phyloP scores from a whole-genome alignment of 352 stramenopile genomes.

The Phytophthora pini region DNA sequence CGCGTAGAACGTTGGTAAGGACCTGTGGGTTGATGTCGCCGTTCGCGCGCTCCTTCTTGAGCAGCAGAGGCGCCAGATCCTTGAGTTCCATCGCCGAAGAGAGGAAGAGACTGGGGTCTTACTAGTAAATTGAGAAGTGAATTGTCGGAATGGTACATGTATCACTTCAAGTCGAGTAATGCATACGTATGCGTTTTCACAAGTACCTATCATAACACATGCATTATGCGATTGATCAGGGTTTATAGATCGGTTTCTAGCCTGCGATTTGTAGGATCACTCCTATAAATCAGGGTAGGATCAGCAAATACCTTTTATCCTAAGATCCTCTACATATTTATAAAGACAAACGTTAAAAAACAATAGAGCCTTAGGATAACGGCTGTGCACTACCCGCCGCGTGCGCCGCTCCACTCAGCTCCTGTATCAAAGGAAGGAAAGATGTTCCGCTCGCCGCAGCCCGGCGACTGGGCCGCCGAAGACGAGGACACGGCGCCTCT shows the following conservation, averaged over 20 bases:
- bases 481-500: slow-evolving; percentile 56
- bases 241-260: no score
- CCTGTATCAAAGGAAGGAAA: not conserved
- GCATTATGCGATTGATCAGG: no score
- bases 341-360: not conserved
- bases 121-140: not conserved
- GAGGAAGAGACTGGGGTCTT: not conserved
- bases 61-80: slow-evolving; percentile 33
- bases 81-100: slow-evolving; percentile 26
- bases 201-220: no score
- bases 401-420: slow-evolving; percentile 5
- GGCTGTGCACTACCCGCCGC: not conserved
- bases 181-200: not conserved
- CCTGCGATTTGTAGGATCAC: not conserved
- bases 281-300: not conserved
- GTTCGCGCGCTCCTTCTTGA: slow-evolving; percentile 32
- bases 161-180: not conserved
- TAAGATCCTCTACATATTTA: no score
- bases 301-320: not conserved
- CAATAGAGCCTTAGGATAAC: not conserved
- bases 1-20: slow-evolving; percentile 26
- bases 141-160: not conserved
- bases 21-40: slow-evolving; percentile 27
- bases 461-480: slow-evolving; percentile 79
- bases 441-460: slow-evolving; percentile 79